Evolutionary conservation across 129 eudicot genomes (phyloP).

Genomic region (Pulicaria dysenterica): DNA sequence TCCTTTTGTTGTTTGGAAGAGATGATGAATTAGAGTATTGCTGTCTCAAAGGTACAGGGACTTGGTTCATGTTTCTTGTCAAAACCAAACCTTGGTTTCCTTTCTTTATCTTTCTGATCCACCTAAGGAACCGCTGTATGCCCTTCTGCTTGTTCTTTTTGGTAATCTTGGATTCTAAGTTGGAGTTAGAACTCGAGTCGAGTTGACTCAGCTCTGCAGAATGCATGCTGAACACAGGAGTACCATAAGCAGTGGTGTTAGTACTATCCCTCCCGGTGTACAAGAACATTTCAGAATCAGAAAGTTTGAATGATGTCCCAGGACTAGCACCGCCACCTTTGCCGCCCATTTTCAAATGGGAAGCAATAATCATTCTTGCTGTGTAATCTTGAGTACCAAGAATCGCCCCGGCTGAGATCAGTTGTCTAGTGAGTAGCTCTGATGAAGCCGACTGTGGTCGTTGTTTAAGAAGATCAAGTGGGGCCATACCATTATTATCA

Average conservation of each 20-base stretch:
- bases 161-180: conserved; percentile 29
- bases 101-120: conserved; percentile 59
- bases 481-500: conserved; percentile 66
- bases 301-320: conserved; percentile 74
- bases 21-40: conserved; percentile 60
- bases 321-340: conserved; percentile 62
- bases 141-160: conserved; percentile 42
- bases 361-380: conserved; percentile 71
- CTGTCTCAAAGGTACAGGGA: conserved; percentile 66
- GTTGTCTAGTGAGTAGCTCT: conserved; percentile 59
- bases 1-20: conserved; percentile 65
- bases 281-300: conserved; percentile 70
- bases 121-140: conserved; percentile 58
- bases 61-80: conserved; percentile 34
- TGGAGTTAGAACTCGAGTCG: conserved; percentile 38
- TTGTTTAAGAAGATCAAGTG: conserved; percentile 77
- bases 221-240: conserved; percentile 28
- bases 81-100: conserved; percentile 37
- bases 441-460: conserved; percentile 78
- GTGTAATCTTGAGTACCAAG: conserved; percentile 63
- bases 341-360: conserved; percentile 67
- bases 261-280: conserved; percentile 52
- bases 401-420: conserved; percentile 86
- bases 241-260: conserved; percentile 32
- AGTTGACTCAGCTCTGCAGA: conserved; percentile 37